Percentiles rank a stretch among this genome's conserved stretches.
Conservation (phyloP, 768 basidiomycete species). For the Boletus reticuloceps region DNA sequence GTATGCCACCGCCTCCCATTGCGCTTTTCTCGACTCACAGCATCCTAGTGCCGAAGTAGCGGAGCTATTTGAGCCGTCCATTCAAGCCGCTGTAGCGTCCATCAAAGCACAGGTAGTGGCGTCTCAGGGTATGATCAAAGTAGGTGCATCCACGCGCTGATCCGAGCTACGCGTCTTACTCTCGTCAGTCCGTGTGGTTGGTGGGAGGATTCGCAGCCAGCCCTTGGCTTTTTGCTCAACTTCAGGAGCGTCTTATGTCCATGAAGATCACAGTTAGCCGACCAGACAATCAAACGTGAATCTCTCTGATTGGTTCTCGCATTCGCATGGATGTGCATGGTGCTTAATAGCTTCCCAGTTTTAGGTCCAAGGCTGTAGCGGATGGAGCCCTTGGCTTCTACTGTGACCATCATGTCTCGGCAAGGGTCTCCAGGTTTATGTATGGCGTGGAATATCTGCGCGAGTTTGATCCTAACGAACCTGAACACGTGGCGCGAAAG, state of each 20-base stretch:
- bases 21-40: constrained; percentile 1
- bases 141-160: constrained; percentile 20
- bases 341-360: constrained; percentile 4
- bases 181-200: constrained; percentile 67
- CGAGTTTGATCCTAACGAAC: constrained; percentile 60
- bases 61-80: constrained; percentile 75
- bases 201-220: constrained; percentile 85
- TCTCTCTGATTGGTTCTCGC: constrained; percentile 9
- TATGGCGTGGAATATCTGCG: constrained; percentile 81
- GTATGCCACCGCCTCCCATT: constrained; percentile 36
- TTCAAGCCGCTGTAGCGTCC: constrained; percentile 66
- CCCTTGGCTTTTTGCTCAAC: constrained; percentile 74
- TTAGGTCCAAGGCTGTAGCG: constrained; percentile 82
- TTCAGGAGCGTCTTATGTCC: constrained; percentile 63
- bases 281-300: constrained; percentile 78
- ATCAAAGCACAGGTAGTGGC: constrained; percentile 71
- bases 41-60: constrained; percentile 48
- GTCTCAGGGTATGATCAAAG: constrained; percentile 65
- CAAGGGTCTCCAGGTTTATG: constrained; percentile 77
- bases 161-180: constrained; percentile 9
- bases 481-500: constrained; percentile 62
- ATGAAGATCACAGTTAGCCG: constrained; percentile 62
- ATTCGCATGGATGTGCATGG: not conserved
- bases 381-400: constrained; percentile 85
- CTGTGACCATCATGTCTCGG: constrained; percentile 80